These are phyloP conservation scores for Musa schizocarpa DNA, from an alignment of 176 grass and related monocot genomes.

Conservation along the genomic window DNA sequence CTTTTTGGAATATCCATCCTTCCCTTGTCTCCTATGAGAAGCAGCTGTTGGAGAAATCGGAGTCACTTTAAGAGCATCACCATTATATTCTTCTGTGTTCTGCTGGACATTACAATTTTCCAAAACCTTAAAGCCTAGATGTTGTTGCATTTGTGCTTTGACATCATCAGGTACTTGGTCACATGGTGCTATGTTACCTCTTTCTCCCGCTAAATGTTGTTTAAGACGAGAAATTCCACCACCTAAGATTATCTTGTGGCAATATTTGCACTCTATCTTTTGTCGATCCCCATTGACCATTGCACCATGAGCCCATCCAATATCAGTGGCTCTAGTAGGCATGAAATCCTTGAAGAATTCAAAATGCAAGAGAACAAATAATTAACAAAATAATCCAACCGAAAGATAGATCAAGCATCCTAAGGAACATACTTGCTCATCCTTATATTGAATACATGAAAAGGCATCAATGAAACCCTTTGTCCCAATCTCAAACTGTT, in stretches of 20 bases:
- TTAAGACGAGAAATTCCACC: conserved; percentile 27
- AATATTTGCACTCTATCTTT: conserved; percentile 27
- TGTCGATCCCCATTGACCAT: conserved; percentile 24
- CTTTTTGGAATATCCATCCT: conserved; percentile 10
- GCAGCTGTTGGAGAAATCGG: neutral
- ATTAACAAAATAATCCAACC: neutral
- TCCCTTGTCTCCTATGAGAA: conserved; percentile 19
- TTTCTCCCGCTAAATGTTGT: conserved; percentile 31
- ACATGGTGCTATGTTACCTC: conserved; percentile 28
- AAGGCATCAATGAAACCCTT: conserved; percentile 22
- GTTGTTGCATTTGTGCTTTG: conserved; percentile 28
- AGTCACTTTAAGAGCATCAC: neutral
- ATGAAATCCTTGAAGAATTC: conserved; percentile 7
- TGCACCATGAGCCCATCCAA: conserved; percentile 25
- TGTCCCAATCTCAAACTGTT: conserved; percentile 16
- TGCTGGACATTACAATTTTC: conserved; percentile 9
- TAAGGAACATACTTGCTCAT: conserved; percentile 18
- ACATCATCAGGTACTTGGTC: conserved; percentile 25
- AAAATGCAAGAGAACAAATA: neutral
- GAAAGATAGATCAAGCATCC: neutral
- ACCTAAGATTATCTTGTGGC: conserved; percentile 24
- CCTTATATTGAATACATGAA: conserved; percentile 7
- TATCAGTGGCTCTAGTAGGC: conserved; percentile 16
- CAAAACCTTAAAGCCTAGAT: conserved; percentile 22
- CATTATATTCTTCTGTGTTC: conserved; percentile 11